These are phyloP conservation scores for Ambrosiella xylebori DNA, from an alignment of 2,329 filamentous ascomycete genomes.

Conservation along the genomic window DNA sequence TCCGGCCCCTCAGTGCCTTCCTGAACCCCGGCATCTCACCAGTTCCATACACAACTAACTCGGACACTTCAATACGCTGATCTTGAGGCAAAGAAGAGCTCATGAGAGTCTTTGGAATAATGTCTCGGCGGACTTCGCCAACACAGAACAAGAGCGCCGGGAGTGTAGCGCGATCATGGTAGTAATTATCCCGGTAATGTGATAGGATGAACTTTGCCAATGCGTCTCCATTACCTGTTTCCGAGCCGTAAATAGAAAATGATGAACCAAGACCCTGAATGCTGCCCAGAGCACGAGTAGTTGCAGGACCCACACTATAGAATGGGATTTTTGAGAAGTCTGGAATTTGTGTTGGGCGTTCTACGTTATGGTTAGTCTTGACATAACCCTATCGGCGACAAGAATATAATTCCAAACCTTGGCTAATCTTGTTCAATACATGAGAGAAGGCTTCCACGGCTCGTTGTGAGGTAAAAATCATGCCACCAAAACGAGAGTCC, in stretches of 20 bases:
- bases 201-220: constrained; percentile 62
- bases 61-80: constrained; percentile 49
- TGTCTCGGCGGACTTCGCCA: constrained; percentile 74
- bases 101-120: constrained; percentile 71
- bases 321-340: constrained; percentile 34
- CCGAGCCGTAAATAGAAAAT: constrained; percentile 54
- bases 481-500: constrained; percentile 43
- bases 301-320: constrained; percentile 70
- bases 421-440: constrained; percentile 27
- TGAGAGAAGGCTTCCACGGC: constrained; percentile 62
- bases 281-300: constrained; percentile 48
- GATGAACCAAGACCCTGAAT: constrained; percentile 17
- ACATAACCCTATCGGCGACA: too few relatives aligned
- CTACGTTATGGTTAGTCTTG: not conserved
- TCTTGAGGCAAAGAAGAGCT: constrained; percentile 30
- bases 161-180: constrained; percentile 26
- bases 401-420: constrained; percentile 4
- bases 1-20: constrained; percentile 39
- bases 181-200: constrained; percentile 47
- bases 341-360: constrained; percentile 1
- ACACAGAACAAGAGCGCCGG: constrained; percentile 69
- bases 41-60: constrained; percentile 76
- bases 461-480: constrained; percentile 71
- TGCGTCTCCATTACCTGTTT: constrained; percentile 70
- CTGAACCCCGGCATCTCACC: constrained; percentile 66